Percentiles rank a stretch among this genome's conserved stretches.
Conservation (phyloP, 495 filamentous ascomycete species). For the Podospora anserina region DNA sequence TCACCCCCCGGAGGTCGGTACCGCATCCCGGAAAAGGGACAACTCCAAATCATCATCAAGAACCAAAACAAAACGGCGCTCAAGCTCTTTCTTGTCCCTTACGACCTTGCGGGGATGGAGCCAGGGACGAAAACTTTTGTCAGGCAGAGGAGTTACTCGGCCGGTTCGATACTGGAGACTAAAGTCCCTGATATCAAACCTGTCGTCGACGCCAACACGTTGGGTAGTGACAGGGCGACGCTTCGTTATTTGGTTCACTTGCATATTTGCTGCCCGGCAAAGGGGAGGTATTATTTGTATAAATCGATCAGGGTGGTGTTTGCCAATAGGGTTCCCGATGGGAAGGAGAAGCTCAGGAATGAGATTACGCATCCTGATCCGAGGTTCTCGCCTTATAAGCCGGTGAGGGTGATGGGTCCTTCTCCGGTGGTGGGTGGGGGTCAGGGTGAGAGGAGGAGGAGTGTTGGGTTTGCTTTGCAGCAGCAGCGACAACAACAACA, state of each 20-base stretch:
- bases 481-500: slow-evolving; percentile 11
- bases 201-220: slow-evolving; percentile 20
- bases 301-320: slow-evolving; percentile 93
- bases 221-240: slow-evolving; percentile 63
- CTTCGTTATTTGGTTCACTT: slow-evolving; percentile 91
- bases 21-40: slow-evolving; percentile 90
- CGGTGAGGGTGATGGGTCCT: slow-evolving; percentile 50
- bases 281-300: slow-evolving; percentile 84
- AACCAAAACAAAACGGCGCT: slow-evolving; percentile 96
- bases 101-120: slow-evolving; percentile 94
- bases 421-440: slow-evolving; percentile 22
- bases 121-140: slow-evolving; percentile 95
- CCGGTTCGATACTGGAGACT: slow-evolving; percentile 73
- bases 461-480: slow-evolving; percentile 40
- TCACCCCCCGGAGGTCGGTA: slow-evolving; percentile 82
- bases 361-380: slow-evolving; percentile 89
- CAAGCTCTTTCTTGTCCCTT: slow-evolving; percentile 91
- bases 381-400: slow-evolving; percentile 80
- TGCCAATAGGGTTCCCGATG: slow-evolving; percentile 94
- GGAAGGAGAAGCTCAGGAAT: slow-evolving; percentile 88
- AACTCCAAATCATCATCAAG: slow-evolving; percentile 95
- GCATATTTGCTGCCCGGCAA: slow-evolving; percentile 84
- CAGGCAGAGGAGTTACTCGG: slow-evolving; percentile 88
- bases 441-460: slow-evolving; percentile 54
- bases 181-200: slow-evolving; percentile 21